Conservation (phyloP, 352 stramenopile genomes). For the Phytophthora constricta region DNA sequence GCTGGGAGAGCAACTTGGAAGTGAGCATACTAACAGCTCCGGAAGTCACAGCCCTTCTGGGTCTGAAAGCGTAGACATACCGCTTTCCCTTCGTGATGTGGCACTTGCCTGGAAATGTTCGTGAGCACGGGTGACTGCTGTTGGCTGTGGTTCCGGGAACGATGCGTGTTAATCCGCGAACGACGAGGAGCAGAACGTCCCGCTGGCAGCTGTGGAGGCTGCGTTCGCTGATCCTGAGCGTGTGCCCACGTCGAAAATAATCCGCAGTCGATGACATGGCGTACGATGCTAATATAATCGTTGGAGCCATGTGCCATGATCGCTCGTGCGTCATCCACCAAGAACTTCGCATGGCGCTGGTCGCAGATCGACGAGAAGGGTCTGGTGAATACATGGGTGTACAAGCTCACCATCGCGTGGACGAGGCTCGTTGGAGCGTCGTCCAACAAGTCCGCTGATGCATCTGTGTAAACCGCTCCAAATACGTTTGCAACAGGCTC, state of each 20-base stretch:
- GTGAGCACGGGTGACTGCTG: background rate
- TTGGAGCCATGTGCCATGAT: background rate
- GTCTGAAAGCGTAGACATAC: slow-evolving; percentile 8
- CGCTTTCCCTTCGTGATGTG: background rate
- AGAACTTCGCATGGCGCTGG: background rate
- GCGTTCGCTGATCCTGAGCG: background rate
- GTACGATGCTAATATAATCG: background rate
- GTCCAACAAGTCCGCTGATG: background rate
- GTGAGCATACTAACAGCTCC: background rate
- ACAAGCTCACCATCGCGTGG: slow-evolving; percentile 1
- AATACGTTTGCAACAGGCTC: background rate
- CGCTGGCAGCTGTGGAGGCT: background rate
- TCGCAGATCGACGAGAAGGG: background rate
- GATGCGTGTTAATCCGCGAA: background rate
- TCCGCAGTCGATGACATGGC: slow-evolving; percentile 3
- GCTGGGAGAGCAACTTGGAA: background rate
- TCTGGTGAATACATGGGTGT: slow-evolving; percentile 1
- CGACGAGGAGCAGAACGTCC: too few species aligned
- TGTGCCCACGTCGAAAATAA: slow-evolving; percentile 8
- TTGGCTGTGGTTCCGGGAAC: background rate
- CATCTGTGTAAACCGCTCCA: background rate
- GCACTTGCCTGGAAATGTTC: background rate
- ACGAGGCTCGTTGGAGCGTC: background rate
- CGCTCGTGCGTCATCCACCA: background rate
- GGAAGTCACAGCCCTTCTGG: background rate